Percentiles rank a stretch among this genome's conserved stretches.
These are phyloP conservation scores for Chaetomiaceae sp. DNA, from an alignment of 2,329 filamentous ascomycete species.

Conservation along the genomic window DNA sequence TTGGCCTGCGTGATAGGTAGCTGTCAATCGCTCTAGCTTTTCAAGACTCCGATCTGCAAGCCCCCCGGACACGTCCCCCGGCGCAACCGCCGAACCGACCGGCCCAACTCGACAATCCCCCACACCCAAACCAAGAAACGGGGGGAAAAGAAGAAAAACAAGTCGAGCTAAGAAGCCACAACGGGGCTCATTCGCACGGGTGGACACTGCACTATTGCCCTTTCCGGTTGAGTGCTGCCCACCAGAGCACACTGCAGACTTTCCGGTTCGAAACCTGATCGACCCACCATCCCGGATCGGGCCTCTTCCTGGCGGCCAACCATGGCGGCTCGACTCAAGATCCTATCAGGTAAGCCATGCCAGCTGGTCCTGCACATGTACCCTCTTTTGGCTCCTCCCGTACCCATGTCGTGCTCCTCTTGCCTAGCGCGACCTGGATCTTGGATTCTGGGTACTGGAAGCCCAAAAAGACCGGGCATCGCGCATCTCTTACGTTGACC, in stretches of 20 bases:
- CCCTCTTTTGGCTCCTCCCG: conserved; percentile 22
- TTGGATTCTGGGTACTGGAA: conserved; percentile 20
- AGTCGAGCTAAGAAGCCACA: conserved; percentile 18
- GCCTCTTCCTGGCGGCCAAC: conserved; percentile 40
- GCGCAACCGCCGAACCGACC: conserved; percentile 14
- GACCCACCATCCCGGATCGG: conserved; percentile 36
- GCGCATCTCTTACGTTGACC: conserved; percentile 19
- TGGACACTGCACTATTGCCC: conserved; percentile 20
- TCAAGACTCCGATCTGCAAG: conserved; percentile 23
- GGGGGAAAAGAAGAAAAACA: conserved; percentile 3
- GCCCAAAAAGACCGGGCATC: conserved; percentile 24
- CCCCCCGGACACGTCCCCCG: conserved; percentile 17
- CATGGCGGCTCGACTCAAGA: conserved; percentile 55
- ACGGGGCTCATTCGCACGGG: conserved; percentile 13
- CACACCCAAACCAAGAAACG: conserved; percentile 11
- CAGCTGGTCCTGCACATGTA: conserved; percentile 25
- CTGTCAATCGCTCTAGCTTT: conserved; percentile 25
- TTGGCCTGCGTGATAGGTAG: conserved; percentile 18
- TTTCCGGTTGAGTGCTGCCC: conserved; percentile 21
- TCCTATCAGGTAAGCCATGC: conserved; percentile 52
- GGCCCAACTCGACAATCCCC: conserved; percentile 15
- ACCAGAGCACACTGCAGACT: conserved; percentile 24
- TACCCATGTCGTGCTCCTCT: conserved; percentile 14
- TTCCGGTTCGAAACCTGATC: conserved; percentile 31
- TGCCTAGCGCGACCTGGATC: conserved; percentile 24